Percentiles rank a stretch among this genome's conserved stretches.
Conservation (phyloP, 345 rosid genomes). For the Gossypium thurberi region DNA sequence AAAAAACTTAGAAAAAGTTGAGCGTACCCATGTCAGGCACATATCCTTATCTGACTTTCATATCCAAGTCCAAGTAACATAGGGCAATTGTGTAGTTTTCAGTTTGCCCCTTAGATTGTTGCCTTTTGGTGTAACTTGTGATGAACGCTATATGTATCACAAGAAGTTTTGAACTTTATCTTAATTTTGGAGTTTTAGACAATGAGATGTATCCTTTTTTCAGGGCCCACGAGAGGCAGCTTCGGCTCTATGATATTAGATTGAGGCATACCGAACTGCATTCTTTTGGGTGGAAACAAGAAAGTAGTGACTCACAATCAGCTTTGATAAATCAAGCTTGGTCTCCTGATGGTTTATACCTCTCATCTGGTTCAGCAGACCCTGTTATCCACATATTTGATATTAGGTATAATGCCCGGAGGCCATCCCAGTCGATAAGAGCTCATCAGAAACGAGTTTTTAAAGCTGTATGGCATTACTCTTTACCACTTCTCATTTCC, state of each 20-base stretch:
- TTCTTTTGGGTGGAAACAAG: slow-evolving; percentile 90
- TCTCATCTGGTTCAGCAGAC: slow-evolving; percentile 89
- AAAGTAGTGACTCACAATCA: slow-evolving; percentile 87
- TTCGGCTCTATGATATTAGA: slow-evolving; percentile 71
- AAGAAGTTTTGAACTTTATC: not conserved
- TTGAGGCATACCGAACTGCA: slow-evolving; percentile 74
- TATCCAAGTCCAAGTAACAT: not conserved
- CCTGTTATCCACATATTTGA: slow-evolving; percentile 86
- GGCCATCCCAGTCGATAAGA: slow-evolving; percentile 73
- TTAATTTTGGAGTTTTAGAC: not conserved
- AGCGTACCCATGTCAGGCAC: no score
- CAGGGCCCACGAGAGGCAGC: slow-evolving; percentile 81
- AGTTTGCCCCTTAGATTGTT: not conserved
- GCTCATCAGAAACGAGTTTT: slow-evolving; percentile 89
- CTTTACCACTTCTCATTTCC: slow-evolving; percentile 69
- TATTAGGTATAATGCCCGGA: slow-evolving; percentile 64
- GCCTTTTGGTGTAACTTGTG: not conserved
- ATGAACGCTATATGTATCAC: not conserved
- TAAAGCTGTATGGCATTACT: slow-evolving; percentile 77
- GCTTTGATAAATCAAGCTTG: slow-evolving; percentile 87
- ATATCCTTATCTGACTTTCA: not conserved
- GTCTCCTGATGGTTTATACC: slow-evolving; percentile 84
- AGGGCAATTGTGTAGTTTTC: not conserved
- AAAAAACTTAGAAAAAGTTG: not conserved
- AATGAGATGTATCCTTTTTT: slow-evolving; percentile 7